These are phyloP conservation scores for Globisporangium iwayamae DNA, from an alignment of 352 stramenopile genomes.

Conservation along the genomic window DNA sequence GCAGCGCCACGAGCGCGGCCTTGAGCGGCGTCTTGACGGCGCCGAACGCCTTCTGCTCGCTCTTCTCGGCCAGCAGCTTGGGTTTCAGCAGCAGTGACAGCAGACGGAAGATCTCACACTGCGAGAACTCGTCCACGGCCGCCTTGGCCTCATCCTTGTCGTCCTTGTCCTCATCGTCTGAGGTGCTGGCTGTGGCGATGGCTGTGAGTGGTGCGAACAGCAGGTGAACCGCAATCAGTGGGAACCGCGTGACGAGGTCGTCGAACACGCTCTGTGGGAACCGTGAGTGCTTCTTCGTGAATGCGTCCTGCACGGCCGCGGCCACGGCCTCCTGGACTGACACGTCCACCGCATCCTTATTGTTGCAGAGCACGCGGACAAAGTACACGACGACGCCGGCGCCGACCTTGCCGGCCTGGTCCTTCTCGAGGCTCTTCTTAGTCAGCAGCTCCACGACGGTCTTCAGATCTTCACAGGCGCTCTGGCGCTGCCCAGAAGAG, in stretches of 20 bases:
- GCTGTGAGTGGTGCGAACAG: constrained; percentile 51
- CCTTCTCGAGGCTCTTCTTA: constrained; percentile 55
- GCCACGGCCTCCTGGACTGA: constrained; percentile 29
- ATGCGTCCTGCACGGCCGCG: constrained; percentile 39
- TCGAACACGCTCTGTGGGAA: constrained; percentile 72
- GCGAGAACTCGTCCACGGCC: constrained; percentile 67
- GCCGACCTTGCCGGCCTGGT: constrained; percentile 57
- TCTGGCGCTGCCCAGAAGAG: not conserved
- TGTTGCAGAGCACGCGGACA: constrained; percentile 41
- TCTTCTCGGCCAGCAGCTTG: constrained; percentile 39
- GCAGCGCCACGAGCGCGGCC: constrained; percentile 38
- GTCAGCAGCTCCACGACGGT: constrained; percentile 40
- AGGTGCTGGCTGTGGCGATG: constrained; percentile 31
- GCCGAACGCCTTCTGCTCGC: constrained; percentile 36
- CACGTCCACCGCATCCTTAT: not conserved
- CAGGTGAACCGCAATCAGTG: constrained; percentile 44
- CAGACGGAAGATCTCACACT: constrained; percentile 72
- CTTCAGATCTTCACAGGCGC: constrained; percentile 29
- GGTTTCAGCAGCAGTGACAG: constrained; percentile 59
- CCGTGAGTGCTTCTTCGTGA: constrained; percentile 83
- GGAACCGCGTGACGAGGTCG: constrained; percentile 56
- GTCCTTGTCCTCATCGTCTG: constrained; percentile 5
- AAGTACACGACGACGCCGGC: constrained; percentile 57
- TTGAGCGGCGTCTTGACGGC: constrained; percentile 31
- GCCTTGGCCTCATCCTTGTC: constrained; percentile 14